Base-by-base conservation (phyloP, 2,329 filamentous ascomycete species). In the Epichloe typhina region DNA sequence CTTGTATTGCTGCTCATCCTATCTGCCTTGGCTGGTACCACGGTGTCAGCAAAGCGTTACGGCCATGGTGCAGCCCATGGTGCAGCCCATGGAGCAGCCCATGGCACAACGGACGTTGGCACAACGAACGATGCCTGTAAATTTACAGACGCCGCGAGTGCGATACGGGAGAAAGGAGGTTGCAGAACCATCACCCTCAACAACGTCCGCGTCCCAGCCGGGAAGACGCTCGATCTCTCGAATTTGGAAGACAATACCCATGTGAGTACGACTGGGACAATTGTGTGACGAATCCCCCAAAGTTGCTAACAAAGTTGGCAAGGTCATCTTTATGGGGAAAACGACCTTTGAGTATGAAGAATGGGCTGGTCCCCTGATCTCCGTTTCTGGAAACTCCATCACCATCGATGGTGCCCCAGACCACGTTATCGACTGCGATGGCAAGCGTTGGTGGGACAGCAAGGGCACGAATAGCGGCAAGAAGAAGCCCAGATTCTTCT, bases 401-500 rank as follows among this genome's bases (percentile, higher is more conserved):
- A 2, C 9, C 3, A 9, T 51, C 3, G 9, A 38, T 2, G 50
- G 50, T 13, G 19, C 43, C 9, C 17, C 44, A 3, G 43, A 55
- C 7, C 54, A 57, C 70, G 69, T 53, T 17, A 72, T 84, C 47
- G 69, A 84, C 57, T 76, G 77, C 50, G 70, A 76, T 39, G 79
- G 80, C 37, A 59, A 70, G 8, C 62, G 66, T 33, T 83, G 75
- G 74, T 84, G 80, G 82, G 80, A 84, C 57, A 69, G 72, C 49
- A 57, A 80, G 64, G 81, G 81, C 33, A 6, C 2, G 12, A 80
- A 79, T 59, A 77, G 79, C 31, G 80, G 80, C 61, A 74, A 73
- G 65, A 77, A 64, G 23, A 84, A 84, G 72, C 81, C 81, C 55
- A 78, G 82, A 69, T 70, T 79, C 67, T 77, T 79, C 66, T 69